A percentile compares a stretch with the other conserved stretches of the same genome.
These are phyloP conservation scores for Hortaea sp. DNA, from an alignment of 2,329 filamentous ascomycete species.

Conservation along the genomic window DNA sequence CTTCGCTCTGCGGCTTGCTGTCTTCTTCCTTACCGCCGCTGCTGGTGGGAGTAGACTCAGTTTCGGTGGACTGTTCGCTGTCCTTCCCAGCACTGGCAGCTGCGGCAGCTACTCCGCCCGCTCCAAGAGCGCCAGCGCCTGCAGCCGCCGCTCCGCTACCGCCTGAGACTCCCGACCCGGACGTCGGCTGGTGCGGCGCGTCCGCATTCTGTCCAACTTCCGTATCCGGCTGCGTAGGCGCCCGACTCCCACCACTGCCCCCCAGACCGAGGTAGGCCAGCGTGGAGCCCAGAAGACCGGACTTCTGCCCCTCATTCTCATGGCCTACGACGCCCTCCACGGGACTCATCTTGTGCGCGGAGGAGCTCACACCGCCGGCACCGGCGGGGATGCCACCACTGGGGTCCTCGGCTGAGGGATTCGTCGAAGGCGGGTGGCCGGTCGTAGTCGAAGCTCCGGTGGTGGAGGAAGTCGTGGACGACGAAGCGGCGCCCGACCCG, in stretches of 20 bases:
- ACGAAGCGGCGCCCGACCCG: background rate
- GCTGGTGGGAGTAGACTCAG: slow-evolving; percentile 1
- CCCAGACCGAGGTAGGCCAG: background rate
- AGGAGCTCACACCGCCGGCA: background rate
- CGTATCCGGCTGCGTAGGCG: background rate
- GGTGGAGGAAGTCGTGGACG: background rate
- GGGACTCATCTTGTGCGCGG: background rate
- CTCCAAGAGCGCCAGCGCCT: background rate
- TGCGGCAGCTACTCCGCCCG: background rate
- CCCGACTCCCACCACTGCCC: slow-evolving; percentile 1
- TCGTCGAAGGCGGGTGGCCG: too few relatives aligned
- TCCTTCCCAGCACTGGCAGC: background rate
- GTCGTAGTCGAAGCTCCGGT: background rate
- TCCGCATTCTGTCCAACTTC: background rate
- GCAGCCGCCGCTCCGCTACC: background rate
- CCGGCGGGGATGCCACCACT: background rate
- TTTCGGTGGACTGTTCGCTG: slow-evolving; percentile 3
- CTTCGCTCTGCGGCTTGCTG: slow-evolving; percentile 1
- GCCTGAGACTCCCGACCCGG: background rate
- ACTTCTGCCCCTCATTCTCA: background rate
- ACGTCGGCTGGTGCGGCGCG: background rate
- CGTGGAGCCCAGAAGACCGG: background rate
- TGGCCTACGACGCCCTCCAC: background rate
- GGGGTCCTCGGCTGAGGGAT: background rate
- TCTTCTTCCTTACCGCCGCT: background rate